Evolutionary conservation across 78 protist species (phyloP).

Genomic region (Polysphondylium violaceum): DNA sequence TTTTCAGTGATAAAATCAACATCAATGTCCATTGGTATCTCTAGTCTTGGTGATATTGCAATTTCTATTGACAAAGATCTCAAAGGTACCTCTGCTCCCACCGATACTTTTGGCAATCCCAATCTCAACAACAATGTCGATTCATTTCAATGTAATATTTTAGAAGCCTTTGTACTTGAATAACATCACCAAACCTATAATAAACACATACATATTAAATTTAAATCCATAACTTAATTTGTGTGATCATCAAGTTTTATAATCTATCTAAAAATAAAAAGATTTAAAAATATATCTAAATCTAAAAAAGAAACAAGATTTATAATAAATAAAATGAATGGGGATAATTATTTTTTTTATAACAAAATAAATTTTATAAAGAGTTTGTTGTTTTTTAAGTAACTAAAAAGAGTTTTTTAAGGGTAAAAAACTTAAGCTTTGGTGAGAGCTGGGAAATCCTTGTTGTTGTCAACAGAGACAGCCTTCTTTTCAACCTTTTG

Average conservation of each 20-base stretch:
- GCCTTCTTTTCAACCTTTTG: background rate
- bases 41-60: slow-evolving; percentile 13
- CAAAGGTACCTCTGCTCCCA: slow-evolving; percentile 16
- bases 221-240: too few species aligned
- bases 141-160: slow-evolving; percentile 14
- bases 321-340: too few species aligned
- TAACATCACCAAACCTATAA: too few species aligned
- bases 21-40: slow-evolving; percentile 12
- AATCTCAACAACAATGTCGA: slow-evolving; percentile 5
- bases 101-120: slow-evolving; percentile 55
- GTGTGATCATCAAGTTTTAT: too few species aligned
- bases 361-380: too few species aligned
- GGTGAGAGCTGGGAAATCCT: slow-evolving; percentile 4
- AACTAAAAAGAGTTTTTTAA: too few species aligned
- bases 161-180: slow-evolving; percentile 30
- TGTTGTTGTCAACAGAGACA: background rate
- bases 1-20: background rate
- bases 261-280: too few species aligned
- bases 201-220: too few species aligned
- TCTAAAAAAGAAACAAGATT: too few species aligned
- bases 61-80: slow-evolving; percentile 13
- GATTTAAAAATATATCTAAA: too few species aligned
- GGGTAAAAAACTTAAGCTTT: slow-evolving; percentile 7
- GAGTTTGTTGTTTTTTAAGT: too few species aligned
- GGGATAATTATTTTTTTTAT: too few species aligned